These are phyloP conservation scores for Luffa acutangula DNA, from an alignment of 306 rosid genomes.

Conservation along the genomic window DNA sequence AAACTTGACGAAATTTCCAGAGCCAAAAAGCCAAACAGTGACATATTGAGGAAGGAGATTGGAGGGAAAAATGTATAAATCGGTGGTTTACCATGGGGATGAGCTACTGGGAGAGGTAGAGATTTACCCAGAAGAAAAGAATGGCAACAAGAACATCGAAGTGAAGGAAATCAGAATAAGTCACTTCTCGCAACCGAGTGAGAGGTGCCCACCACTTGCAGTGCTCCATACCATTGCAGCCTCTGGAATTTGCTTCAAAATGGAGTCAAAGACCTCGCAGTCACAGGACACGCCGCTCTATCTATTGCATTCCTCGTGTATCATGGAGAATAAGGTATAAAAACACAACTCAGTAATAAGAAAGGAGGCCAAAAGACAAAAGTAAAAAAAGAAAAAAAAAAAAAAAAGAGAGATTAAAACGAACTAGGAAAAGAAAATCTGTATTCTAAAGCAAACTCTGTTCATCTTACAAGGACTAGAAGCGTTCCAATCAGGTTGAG, in stretches of 20 bases:
- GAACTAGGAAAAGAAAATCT: not conserved
- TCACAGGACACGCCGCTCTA: conserved; percentile 65
- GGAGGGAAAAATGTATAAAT: conserved; percentile 53
- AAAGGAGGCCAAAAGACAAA: not conserved
- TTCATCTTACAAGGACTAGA: conserved; percentile 1
- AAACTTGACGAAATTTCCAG: conserved; percentile 32
- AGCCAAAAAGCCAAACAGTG: conserved; percentile 6
- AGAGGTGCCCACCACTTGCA: conserved; percentile 98
- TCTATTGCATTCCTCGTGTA: conserved; percentile 95
- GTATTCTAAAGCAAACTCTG: not conserved
- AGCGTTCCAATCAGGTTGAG: conserved; percentile 10
- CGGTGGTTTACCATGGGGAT: conserved; percentile 75
- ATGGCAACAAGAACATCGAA: conserved; percentile 26
- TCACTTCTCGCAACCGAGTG: conserved; percentile 87
- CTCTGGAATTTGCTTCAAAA: conserved; percentile 87
- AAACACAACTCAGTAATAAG: conserved; percentile 26
- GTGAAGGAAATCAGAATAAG: conserved; percentile 86
- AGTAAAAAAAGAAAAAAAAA: not conserved
- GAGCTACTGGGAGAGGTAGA: conserved; percentile 91
- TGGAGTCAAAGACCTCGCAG: conserved; percentile 87
- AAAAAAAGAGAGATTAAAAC: not conserved
- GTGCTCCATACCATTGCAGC: conserved; percentile 84
- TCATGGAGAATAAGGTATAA: conserved; percentile 96
- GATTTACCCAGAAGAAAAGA: conserved; percentile 61
- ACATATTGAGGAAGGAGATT: conserved; percentile 18